Evolutionary conservation across 73 alveolate species (phyloP).

Genomic region (Paramecium octaurelia): DNA sequence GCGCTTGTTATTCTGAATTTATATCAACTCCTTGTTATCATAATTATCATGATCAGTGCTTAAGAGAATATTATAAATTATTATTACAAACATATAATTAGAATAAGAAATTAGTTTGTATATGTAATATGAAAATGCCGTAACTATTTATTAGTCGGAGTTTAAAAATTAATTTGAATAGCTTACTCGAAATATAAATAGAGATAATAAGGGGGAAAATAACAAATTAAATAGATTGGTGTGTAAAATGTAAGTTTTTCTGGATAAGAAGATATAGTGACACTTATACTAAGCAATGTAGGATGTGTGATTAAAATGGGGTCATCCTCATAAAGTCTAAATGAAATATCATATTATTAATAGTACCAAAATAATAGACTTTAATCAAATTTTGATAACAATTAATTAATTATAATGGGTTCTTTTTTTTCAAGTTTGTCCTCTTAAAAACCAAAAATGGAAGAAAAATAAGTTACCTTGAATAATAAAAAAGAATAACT

Average conservation of each 20-base stretch:
- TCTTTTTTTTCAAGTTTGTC: background rate
- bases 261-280: background rate
- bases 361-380: background rate
- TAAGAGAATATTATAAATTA: background rate
- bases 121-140: background rate
- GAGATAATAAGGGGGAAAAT: too few species aligned
- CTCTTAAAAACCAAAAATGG: background rate
- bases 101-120: background rate
- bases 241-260: background rate
- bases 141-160: background rate
- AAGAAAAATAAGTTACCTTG: background rate
- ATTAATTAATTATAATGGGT: background rate
- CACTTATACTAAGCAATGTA: background rate
- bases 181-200: background rate
- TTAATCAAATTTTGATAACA: background rate
- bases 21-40: background rate
- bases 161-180: too few species aligned
- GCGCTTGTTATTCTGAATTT: background rate
- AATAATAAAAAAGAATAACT: background rate
- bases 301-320: background rate
- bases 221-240: background rate
- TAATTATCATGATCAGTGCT: background rate
- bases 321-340: background rate
- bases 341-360: background rate
- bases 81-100: background rate